phyloP scores from a whole-genome alignment of 2,329 filamentous ascomycete genomes.

The Aureobasidium sp. region DNA sequence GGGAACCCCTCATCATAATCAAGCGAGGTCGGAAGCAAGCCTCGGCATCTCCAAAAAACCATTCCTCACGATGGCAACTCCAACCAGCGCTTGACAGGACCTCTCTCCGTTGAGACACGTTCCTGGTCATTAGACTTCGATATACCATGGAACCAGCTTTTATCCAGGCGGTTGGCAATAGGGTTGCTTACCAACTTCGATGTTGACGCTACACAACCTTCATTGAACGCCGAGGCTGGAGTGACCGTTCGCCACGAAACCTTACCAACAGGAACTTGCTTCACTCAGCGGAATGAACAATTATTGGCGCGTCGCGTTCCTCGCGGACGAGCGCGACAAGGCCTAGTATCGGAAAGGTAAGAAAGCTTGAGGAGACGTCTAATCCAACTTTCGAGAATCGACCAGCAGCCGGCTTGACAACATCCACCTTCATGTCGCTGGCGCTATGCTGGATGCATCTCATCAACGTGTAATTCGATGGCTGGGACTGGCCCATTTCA shows the following conservation, averaged over 20 bases:
- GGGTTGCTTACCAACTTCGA: neutral
- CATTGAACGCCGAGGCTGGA: neutral
- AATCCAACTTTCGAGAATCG: neutral
- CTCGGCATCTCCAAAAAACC: neutral
- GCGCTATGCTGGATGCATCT: neutral
- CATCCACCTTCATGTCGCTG: neutral
- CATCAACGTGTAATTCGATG: neutral
- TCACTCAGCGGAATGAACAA: neutral
- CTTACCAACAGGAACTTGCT: neutral
- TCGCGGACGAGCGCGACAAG: neutral
- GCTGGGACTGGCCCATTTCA: neutral
- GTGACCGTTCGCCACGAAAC: constrained; percentile 1
- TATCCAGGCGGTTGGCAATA: neutral
- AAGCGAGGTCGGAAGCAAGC: neutral
- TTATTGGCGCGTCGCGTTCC: constrained; percentile 4
- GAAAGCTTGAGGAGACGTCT: neutral
- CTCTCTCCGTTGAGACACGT: neutral
- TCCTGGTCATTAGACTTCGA: constrained; percentile 4
- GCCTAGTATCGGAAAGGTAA: neutral
- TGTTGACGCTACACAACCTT: neutral
- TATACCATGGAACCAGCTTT: neutral
- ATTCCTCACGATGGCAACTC: neutral
- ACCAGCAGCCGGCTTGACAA: neutral
- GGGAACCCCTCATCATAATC: neutral
- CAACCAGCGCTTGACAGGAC: neutral